Conservation (phyloP, 108 stramenopile species). For the Schizochytrium sp. region DNA sequence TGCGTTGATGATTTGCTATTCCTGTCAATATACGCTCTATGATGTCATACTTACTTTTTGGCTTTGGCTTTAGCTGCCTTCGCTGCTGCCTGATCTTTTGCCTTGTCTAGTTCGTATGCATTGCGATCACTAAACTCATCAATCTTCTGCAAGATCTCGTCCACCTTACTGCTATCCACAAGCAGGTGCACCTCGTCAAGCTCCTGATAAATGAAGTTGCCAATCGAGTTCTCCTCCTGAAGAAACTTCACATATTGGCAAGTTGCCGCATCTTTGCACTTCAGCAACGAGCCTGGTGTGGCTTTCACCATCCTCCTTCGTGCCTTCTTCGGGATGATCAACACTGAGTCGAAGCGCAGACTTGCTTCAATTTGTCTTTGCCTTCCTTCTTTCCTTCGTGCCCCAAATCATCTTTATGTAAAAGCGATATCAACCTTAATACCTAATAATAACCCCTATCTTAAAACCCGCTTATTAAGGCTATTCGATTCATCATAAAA, state of each 20-base stretch:
- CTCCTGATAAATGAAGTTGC: neutral
- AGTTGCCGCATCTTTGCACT: slow-evolving; percentile 49
- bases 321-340: neutral
- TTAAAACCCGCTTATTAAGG: too few species aligned
- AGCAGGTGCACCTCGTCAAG: slow-evolving; percentile 29
- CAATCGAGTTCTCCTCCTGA: neutral
- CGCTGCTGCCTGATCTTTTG: neutral
- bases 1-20: neutral
- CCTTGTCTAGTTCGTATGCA: slow-evolving; percentile 14
- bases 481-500: too few species aligned
- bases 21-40: neutral
- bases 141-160: slow-evolving; percentile 17
- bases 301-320: slow-evolving; percentile 25
- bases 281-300: neutral
- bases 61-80: neutral
- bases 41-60: too few species aligned
- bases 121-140: slow-evolving; percentile 44
- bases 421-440: too few species aligned
- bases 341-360: too few species aligned
- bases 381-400: too few species aligned
- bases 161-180: neutral
- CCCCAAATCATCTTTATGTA: too few species aligned
- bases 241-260: slow-evolving; percentile 40
- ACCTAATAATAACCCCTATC: too few species aligned
- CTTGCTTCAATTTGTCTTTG: too few species aligned